Percentiles rank a stretch among this genome's conserved stretches.
Conservation (phyloP, 2,329 filamentous ascomycete species). For the Corinectria fuckeliana region DNA sequence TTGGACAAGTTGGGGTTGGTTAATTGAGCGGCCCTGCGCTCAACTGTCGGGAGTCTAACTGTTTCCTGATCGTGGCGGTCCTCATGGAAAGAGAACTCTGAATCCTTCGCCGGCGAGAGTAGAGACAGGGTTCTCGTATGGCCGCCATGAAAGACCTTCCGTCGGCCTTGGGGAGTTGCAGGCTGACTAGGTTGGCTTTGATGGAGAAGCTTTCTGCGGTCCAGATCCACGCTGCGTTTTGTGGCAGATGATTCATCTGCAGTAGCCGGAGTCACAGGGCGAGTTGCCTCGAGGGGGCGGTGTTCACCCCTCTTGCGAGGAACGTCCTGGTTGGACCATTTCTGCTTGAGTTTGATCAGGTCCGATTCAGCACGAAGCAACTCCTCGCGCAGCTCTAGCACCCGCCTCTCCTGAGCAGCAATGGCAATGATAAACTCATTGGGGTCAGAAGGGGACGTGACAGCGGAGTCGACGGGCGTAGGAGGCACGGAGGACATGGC, state of each 20-base stretch:
- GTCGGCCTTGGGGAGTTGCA: conserved; percentile 51
- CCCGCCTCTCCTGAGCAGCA: conserved; percentile 87
- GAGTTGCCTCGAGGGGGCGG: conserved; percentile 61
- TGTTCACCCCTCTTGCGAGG: conserved; percentile 76
- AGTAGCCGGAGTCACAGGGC: conserved; percentile 39
- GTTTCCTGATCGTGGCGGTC: conserved; percentile 41
- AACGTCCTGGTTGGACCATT: conserved; percentile 81
- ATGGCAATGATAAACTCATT: conserved; percentile 84
- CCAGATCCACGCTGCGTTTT: conserved; percentile 66
- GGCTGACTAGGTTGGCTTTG: conserved; percentile 53
- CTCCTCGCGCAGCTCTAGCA: conserved; percentile 91
- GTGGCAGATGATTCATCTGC: conserved; percentile 43
- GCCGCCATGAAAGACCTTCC: conserved; percentile 72
- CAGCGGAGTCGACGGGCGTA: conserved; percentile 55
- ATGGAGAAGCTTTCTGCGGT: conserved; percentile 72
- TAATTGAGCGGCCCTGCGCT: conserved; percentile 44
- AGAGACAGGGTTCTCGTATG: conserved; percentile 76
- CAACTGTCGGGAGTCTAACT: conserved; percentile 36
- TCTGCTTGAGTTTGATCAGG: conserved; percentile 77
- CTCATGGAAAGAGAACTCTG: conserved; percentile 52
- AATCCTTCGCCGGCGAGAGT: conserved; percentile 70
- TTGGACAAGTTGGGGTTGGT: conserved; percentile 54
- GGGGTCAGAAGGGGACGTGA: conserved; percentile 59
- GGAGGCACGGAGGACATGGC: conserved; percentile 52
- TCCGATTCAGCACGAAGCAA: conserved; percentile 82